These are phyloP conservation scores for Pleurotus salmoneostramineus DNA, from an alignment of 768 basidiomycete genomes.

Conservation along the genomic window DNA sequence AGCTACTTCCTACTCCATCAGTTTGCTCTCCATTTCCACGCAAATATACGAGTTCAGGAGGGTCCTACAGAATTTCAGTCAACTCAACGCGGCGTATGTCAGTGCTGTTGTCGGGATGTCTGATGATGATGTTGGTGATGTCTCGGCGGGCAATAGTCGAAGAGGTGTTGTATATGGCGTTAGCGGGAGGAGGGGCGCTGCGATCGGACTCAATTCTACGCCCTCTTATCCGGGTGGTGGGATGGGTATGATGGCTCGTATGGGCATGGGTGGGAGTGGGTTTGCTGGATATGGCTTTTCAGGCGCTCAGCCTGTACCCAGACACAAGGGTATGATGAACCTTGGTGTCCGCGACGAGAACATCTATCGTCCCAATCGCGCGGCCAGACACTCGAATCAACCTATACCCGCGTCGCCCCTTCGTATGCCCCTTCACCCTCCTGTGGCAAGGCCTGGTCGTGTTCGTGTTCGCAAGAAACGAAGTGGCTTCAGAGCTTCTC, in stretches of 20 bases:
- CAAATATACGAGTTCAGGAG: not conserved
- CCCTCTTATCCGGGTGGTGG: not conserved
- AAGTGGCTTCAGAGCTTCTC: not conserved
- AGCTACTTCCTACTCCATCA: not conserved
- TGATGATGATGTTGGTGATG: not conserved
- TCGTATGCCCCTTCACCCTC: not conserved
- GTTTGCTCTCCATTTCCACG: not conserved
- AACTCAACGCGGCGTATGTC: not conserved
- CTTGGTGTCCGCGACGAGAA: not conserved
- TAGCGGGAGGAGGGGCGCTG: not conserved
- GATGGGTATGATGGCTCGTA: not conserved
- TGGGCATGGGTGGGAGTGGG: not conserved
- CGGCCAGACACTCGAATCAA: not conserved
- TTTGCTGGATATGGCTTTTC: not conserved
- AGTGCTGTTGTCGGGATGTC: not conserved
- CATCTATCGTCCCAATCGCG: not conserved
- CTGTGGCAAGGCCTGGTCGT: not conserved
- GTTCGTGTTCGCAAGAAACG: not conserved
- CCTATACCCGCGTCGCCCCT: not conserved
- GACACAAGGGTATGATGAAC: not conserved
- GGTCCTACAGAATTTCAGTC: not conserved
- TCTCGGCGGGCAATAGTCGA: not conserved
- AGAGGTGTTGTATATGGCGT: not conserved
- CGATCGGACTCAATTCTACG: not conserved
- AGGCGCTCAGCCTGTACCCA: not conserved